A percentile compares a stretch with the other conserved stretches of the same genome.
These are phyloP conservation scores for Xylaria telfairii DNA, from an alignment of 495 filamentous ascomycete genomes.

Conservation along the genomic window DNA sequence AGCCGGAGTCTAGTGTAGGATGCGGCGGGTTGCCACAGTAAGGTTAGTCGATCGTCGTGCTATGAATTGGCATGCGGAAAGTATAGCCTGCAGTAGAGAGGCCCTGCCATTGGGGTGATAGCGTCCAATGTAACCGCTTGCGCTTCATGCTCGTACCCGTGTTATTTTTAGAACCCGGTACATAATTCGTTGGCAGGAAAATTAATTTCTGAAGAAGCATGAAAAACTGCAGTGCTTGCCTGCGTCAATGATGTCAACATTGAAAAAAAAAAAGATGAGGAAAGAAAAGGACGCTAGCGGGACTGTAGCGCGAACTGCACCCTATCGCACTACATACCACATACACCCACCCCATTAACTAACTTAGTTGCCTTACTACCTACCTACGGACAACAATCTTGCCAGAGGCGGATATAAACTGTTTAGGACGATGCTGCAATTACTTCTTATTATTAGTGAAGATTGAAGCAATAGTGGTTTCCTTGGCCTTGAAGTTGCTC, in stretches of 20 bases:
- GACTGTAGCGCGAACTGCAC: not conserved
- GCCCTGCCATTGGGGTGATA: not conserved
- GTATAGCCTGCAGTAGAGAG: not conserved
- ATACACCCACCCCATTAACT: not conserved
- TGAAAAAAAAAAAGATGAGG: not conserved
- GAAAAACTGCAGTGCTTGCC: not conserved
- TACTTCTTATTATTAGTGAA: not conserved
- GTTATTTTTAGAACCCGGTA: not conserved
- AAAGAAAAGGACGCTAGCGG: not conserved
- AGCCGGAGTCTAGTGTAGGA: not conserved
- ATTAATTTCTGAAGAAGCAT: not conserved
- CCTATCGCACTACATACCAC: not conserved
- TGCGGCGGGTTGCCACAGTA: too few relatives aligned
- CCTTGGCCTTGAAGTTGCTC: constrained; percentile 9
- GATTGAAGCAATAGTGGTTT: not conserved
- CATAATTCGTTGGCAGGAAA: not conserved
- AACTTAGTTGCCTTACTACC: too few relatives aligned
- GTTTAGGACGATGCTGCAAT: not conserved
- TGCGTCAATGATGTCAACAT: not conserved
- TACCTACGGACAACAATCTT: not conserved
- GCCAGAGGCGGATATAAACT: not conserved
- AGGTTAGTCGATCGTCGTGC: not conserved
- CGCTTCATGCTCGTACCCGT: not conserved
- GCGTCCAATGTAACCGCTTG: not conserved
- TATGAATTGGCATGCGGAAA: not conserved